Percentiles rank a stretch among this genome's conserved stretches.
Evolutionary conservation across 305 asterid genomes (phyloP).

Genomic region (Rubia peregrina): DNA sequence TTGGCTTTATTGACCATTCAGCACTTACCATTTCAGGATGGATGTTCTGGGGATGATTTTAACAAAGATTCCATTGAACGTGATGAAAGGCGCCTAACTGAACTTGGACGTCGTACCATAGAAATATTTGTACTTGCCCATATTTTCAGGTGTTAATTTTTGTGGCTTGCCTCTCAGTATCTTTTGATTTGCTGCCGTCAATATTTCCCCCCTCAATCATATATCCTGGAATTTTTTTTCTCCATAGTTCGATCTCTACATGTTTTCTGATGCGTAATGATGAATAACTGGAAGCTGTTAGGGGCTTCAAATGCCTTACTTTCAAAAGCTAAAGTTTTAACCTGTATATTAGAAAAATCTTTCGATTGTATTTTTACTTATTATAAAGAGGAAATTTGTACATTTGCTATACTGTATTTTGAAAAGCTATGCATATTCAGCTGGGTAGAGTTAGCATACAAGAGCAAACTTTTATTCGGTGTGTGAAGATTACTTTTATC

Average conservation of each 20-base stretch:
- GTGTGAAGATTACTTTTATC: neutral
- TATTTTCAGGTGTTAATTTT: slow-evolving; percentile 60
- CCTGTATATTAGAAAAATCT: neutral
- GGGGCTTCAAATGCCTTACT: neutral
- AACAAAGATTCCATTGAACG: slow-evolving; percentile 79
- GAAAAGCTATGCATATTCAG: neutral
- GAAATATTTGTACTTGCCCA: slow-evolving; percentile 83
- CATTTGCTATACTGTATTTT: neutral
- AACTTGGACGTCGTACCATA: slow-evolving; percentile 81
- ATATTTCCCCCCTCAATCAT: neutral
- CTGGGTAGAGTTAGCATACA: too few species aligned
- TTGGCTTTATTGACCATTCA: slow-evolving; percentile 13
- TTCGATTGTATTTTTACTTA: neutral
- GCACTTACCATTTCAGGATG: slow-evolving; percentile 50
- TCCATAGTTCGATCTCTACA: neutral
- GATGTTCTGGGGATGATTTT: slow-evolving; percentile 69
- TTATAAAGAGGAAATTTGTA: neutral
- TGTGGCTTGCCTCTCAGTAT: neutral
- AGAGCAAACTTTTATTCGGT: neutral
- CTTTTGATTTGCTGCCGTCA: neutral
- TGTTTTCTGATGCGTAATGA: neutral
- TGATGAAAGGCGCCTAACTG: slow-evolving; percentile 87
- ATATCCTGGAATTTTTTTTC: neutral
- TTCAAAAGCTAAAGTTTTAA: neutral
- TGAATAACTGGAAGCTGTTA: neutral